Evolutionary conservation across 2,329 filamentous ascomycete species (phyloP).

Genomic region (Ceratocystis albifundus): DNA sequence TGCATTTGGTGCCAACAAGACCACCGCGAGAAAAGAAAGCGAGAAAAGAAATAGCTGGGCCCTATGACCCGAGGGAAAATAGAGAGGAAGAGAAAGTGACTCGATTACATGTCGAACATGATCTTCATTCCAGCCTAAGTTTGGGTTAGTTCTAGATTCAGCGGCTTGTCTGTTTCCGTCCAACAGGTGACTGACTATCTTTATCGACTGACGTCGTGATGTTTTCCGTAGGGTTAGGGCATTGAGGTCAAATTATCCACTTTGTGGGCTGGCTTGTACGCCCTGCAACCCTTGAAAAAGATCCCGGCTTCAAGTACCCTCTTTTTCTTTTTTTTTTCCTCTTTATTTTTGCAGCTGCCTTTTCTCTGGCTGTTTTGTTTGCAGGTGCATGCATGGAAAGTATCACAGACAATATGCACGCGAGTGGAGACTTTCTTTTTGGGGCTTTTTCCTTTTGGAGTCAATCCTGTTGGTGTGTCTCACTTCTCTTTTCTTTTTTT

Average conservation of each 20-base stretch:
- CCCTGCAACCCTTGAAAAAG: not conserved
- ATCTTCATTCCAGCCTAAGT: not conserved
- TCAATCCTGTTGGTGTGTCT: no score
- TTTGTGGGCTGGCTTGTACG: conserved; percentile 1
- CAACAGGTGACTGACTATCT: not conserved
- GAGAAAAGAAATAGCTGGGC: not conserved
- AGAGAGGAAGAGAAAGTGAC: not conserved
- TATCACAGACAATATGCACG: conserved; percentile 5
- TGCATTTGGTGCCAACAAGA: not conserved
- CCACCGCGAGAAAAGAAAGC: not conserved
- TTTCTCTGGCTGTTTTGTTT: not conserved
- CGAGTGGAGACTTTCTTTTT: conserved; percentile 12
- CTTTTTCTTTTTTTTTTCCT: conserved; percentile 3
- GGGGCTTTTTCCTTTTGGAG: not conserved
- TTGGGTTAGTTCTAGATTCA: not conserved
- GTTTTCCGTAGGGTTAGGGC: conserved; percentile 6
- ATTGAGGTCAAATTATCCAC: not conserved
- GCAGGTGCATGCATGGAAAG: not conserved
- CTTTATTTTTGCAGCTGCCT: not conserved
- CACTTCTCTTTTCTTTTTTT: not conserved
- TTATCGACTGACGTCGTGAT: not conserved
- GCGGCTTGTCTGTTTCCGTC: conserved; percentile 8
- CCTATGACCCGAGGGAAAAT: not conserved
- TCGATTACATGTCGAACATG: not conserved
- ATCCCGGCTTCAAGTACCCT: not conserved